A percentile compares a stretch with the other conserved stretches of the same genome.
Evolutionary conservation across 1,139 yeast species (phyloP).

Genomic region (Debaryomycetaceae sp.): DNA sequence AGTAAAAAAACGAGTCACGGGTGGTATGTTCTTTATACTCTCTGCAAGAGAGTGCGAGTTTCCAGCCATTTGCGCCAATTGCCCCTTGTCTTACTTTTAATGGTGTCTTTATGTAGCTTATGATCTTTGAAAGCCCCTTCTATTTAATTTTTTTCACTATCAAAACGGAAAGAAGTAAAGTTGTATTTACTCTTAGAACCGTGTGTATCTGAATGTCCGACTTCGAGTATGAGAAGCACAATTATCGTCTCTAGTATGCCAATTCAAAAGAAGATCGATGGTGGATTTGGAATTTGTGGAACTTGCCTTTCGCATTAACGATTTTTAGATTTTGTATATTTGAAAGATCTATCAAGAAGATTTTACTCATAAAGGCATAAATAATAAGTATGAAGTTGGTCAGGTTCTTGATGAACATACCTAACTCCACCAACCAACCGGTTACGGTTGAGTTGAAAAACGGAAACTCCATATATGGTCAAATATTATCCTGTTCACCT

Average conservation of each 20-base stretch:
- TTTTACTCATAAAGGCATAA: background rate
- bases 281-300: background rate
- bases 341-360: background rate
- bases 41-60: constrained; percentile 17
- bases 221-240: too few relatives aligned
- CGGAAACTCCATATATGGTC: constrained; percentile 53
- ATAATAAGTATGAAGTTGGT: constrained; percentile 38
- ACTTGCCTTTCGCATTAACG: background rate
- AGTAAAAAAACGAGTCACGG: constrained; percentile 46
- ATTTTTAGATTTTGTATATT: background rate
- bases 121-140: too few relatives aligned
- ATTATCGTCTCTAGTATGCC: too few relatives aligned
- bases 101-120: too few relatives aligned
- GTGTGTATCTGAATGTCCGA: too few relatives aligned
- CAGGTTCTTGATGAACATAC: constrained; percentile 79
- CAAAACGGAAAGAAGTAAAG: too few relatives aligned
- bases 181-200: too few relatives aligned
- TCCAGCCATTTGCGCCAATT: background rate
- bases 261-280: too few relatives aligned
- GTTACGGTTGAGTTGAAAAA: constrained; percentile 91
- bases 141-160: too few relatives aligned
- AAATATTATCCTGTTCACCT: constrained; percentile 77
- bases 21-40: constrained; percentile 36
- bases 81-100: background rate
- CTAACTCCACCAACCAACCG: constrained; percentile 65